A percentile compares a stretch with the other conserved stretches of the same genome.
Conservation (phyloP, 2,329 filamentous ascomycete genomes). For the Colletotrichum sp. region DNA sequence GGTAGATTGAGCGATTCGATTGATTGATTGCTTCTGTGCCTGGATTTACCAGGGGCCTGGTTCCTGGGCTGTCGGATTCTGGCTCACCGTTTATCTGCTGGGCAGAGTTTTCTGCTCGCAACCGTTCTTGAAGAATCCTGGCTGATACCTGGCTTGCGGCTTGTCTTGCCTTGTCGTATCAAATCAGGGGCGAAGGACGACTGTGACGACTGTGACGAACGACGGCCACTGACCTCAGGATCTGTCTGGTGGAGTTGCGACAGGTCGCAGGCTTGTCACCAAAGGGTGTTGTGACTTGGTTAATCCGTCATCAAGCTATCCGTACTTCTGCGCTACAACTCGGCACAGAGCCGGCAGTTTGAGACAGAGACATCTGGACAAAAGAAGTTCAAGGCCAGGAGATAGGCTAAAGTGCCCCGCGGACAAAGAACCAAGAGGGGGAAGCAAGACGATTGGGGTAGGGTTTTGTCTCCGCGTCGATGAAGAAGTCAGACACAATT, state of each 20-base stretch:
- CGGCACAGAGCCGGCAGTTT: slow-evolving; percentile 11
- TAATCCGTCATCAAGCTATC: background rate
- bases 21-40: background rate
- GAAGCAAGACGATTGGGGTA: background rate
- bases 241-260: background rate
- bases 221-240: background rate
- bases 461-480: background rate
- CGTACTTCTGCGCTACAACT: background rate
- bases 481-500: background rate
- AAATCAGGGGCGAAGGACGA: background rate
- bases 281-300: background rate
- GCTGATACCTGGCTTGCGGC: background rate
- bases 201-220: no score
- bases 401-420: background rate
- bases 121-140: background rate
- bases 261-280: background rate
- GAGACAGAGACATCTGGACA: slow-evolving; percentile 10
- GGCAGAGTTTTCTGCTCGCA: background rate
- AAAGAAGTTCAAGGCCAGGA: slow-evolving; percentile 7
- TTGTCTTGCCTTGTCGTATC: background rate
- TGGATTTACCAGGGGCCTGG: slow-evolving; percentile 7
- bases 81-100: background rate
- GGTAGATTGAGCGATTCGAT: background rate
- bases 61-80: background rate
- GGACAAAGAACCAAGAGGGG: slow-evolving; percentile 1